A percentile compares a stretch with the other conserved stretches of the same genome.
phyloP scores from a whole-genome alignment of 2,329 filamentous ascomycete species.

The Pyricularia sp. region DNA sequence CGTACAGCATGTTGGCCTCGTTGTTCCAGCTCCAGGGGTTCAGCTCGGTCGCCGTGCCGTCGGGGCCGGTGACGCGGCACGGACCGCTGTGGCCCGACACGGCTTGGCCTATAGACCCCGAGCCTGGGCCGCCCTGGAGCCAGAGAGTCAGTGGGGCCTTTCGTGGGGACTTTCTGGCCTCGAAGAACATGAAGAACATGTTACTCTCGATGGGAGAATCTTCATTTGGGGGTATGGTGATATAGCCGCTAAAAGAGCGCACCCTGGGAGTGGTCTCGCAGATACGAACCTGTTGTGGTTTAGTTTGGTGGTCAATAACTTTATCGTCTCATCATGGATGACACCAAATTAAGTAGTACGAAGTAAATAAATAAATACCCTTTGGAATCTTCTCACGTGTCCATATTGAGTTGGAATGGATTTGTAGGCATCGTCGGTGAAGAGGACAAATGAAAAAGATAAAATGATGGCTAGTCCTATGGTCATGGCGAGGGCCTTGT shows the following conservation, averaged over 20 bases:
- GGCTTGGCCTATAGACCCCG: constrained; percentile 39
- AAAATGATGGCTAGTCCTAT: neutral
- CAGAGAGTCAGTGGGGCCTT: constrained; percentile 39
- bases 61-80: constrained; percentile 23
- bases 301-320: constrained; percentile 12
- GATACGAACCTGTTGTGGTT: constrained; percentile 34
- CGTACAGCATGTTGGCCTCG: constrained; percentile 51
- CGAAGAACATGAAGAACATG: constrained; percentile 35
- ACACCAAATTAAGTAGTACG: neutral
- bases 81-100: constrained; percentile 41
- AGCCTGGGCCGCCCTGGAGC: constrained; percentile 51
- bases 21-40: constrained; percentile 55
- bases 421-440: neutral
- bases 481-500: neutral
- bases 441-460: neutral
- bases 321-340: neutral
- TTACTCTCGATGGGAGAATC: constrained; percentile 18
- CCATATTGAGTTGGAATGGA: neutral
- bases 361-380: neutral
- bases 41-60: constrained; percentile 8
- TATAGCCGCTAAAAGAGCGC: constrained; percentile 47
- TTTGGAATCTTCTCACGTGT: neutral
- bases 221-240: constrained; percentile 34
- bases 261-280: constrained; percentile 49
- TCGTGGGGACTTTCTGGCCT: constrained; percentile 19